Percentiles rank a stretch among this genome's conserved stretches.
Evolutionary conservation across 331 rosid genomes (phyloP).

Genomic region (Pyrus hybrid): DNA sequence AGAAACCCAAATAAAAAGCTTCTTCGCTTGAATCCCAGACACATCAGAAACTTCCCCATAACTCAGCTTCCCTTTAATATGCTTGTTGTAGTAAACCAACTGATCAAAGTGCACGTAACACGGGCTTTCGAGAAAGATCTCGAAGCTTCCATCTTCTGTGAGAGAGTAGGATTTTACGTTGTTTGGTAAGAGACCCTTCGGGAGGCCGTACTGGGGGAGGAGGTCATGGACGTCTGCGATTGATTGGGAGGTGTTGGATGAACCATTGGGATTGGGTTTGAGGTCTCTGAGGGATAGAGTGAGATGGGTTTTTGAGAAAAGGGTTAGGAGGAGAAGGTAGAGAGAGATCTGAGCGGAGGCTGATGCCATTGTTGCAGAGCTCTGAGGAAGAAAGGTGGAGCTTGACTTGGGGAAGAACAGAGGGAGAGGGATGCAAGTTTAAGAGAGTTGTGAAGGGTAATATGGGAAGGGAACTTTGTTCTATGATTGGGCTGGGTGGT

Average conservation of each 20-base stretch:
- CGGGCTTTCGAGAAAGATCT: slow-evolving; percentile 32
- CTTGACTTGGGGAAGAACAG: not conserved
- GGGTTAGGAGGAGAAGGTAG: slow-evolving; percentile 16
- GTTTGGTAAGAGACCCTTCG: slow-evolving; percentile 66
- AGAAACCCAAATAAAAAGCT: slow-evolving; percentile 53
- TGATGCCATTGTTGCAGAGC: slow-evolving; percentile 31
- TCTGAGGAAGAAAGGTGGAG: not conserved
- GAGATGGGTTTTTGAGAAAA: slow-evolving; percentile 21
- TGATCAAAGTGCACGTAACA: slow-evolving; percentile 58
- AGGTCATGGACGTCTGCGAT: slow-evolving; percentile 54
- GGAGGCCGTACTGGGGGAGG: slow-evolving; percentile 58
- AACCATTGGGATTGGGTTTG: not conserved
- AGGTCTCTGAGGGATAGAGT: slow-evolving; percentile 11
- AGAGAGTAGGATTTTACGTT: slow-evolving; percentile 55
- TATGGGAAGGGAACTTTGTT: not conserved
- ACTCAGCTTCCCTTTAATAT: slow-evolving; percentile 44
- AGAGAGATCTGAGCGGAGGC: slow-evolving; percentile 8
- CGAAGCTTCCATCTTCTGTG: slow-evolving; percentile 42
- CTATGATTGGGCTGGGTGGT: not conserved
- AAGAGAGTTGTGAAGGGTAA: not conserved
- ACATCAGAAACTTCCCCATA: slow-evolving; percentile 48
- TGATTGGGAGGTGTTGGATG: slow-evolving; percentile 3
- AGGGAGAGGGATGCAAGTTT: not conserved
- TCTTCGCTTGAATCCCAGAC: slow-evolving; percentile 68
- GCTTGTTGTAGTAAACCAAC: slow-evolving; percentile 46